Conservation (phyloP, 2,329 filamentous ascomycete species). For the Exophiala oligosperma region DNA sequence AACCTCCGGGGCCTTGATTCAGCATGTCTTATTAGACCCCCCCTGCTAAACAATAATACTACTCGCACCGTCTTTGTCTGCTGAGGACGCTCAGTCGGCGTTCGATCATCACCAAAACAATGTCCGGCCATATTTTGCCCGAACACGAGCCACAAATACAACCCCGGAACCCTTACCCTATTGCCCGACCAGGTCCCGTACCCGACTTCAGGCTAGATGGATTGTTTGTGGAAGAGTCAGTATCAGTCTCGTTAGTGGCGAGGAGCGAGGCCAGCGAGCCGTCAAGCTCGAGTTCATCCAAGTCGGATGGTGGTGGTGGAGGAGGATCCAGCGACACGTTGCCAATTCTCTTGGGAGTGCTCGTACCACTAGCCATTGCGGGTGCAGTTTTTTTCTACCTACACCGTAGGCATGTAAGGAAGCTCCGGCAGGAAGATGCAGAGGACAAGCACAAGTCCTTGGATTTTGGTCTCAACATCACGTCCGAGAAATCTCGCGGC, state of each 20-base stretch:
- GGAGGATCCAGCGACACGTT: constrained; percentile 55
- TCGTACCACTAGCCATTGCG: constrained; percentile 72
- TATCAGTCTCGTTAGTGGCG: constrained; percentile 16
- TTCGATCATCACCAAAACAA: constrained; percentile 1
- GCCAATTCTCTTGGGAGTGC: constrained; percentile 67
- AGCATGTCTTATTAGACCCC: constrained; percentile 13
- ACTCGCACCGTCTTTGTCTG: neutral
- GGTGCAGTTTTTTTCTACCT: constrained; percentile 70
- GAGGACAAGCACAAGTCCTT: constrained; percentile 86
- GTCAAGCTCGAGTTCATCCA: constrained; percentile 6
- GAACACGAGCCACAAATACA: constrained; percentile 25
- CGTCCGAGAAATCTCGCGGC: constrained; percentile 36
- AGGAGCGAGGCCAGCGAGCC: constrained; percentile 8
- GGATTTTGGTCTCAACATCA: constrained; percentile 79
- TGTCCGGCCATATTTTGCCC: constrained; percentile 18
- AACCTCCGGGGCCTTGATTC: constrained; percentile 1
- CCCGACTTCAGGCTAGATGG: constrained; percentile 23
- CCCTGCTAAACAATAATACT: neutral
- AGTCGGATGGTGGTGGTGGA: constrained; percentile 5
- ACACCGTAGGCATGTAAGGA: constrained; percentile 74
- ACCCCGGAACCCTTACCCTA: constrained; percentile 21
- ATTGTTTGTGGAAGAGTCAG: constrained; percentile 20
- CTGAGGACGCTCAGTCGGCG: neutral
- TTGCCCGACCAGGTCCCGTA: constrained; percentile 26
- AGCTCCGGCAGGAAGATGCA: constrained; percentile 72